Evolutionary conservation across 371 early-diverging fungal species (phyloP).

Genomic region (Mortierella sp.): DNA sequence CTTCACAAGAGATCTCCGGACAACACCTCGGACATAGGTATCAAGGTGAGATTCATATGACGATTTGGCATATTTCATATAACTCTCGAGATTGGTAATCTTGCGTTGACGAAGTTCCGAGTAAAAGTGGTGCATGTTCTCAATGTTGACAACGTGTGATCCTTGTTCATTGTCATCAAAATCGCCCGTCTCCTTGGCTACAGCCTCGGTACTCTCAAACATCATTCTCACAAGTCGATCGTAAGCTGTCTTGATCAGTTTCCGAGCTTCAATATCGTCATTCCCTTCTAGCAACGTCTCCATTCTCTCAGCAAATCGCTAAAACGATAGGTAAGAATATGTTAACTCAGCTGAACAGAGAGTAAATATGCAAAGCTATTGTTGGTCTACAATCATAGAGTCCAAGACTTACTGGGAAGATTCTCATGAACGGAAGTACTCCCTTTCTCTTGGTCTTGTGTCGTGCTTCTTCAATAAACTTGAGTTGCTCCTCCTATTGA

Average conservation of each 20-base stretch:
- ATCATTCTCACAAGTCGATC: constrained; percentile 85
- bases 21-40: constrained; percentile 86
- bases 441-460: constrained; percentile 88
- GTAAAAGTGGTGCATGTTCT: constrained; percentile 94
- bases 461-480: constrained; percentile 92
- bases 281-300: constrained; percentile 62
- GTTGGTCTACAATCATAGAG: constrained; percentile 47
- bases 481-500: constrained; percentile 87
- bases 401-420: constrained; percentile 75
- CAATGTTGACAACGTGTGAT: constrained; percentile 57
- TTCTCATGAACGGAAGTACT: constrained; percentile 85
- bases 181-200: constrained; percentile 78
- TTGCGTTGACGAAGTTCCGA: constrained; percentile 78
- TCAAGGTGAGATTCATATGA: constrained; percentile 85
- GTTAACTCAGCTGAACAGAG: not conserved
- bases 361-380: too few relatives aligned
- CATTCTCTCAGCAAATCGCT: constrained; percentile 83
- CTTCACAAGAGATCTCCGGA: constrained; percentile 88
- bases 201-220: constrained; percentile 89
- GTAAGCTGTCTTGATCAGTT: constrained; percentile 82
- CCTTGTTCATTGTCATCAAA: constrained; percentile 93
- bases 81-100: constrained; percentile 71
- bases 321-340: not conserved
- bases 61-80: constrained; percentile 85
- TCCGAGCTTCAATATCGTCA: constrained; percentile 71